These are phyloP conservation scores for Osmanthus fragrans DNA, from an alignment of 257 asterid genomes.

Conservation along the genomic window DNA sequence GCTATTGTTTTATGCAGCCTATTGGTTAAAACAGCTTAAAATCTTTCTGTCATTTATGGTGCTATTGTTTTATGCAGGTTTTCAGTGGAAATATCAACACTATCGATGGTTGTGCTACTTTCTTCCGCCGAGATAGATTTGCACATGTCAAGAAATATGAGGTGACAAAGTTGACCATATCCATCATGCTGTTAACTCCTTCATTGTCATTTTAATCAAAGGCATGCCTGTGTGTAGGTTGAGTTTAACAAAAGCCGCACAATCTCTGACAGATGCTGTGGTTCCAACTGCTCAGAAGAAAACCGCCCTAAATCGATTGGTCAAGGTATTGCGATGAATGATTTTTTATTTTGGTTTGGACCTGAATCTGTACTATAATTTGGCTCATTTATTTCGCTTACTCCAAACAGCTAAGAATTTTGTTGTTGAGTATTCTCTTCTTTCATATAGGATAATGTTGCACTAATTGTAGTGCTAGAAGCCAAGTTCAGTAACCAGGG, in stretches of 20 bases:
- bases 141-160: constrained; percentile 92
- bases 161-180: constrained; percentile 40
- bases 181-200: constrained; percentile 21
- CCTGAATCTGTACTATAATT: not conserved
- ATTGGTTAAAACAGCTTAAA: too few relatives aligned
- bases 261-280: constrained; percentile 81
- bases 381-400: constrained; percentile 6
- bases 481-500: constrained; percentile 87
- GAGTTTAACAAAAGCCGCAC: constrained; percentile 99
- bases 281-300: constrained; percentile 80
- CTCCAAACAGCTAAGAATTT: not conserved
- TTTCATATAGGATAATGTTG: constrained; percentile 82
- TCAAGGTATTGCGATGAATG: constrained; percentile 56
- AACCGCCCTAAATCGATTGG: constrained; percentile 76
- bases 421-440: constrained; percentile 3
- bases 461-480: constrained; percentile 87
- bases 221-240: constrained; percentile 51
- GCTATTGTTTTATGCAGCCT: constrained; percentile 44
- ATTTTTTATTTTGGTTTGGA: constrained; percentile 4
- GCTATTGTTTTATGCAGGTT: constrained; percentile 49
- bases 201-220: constrained; percentile 14
- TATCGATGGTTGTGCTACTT: constrained; percentile 96
- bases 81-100: constrained; percentile 54
- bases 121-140: constrained; percentile 96
- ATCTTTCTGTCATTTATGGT: too few relatives aligned